Percentiles rank a stretch among this genome's conserved stretches.
phyloP scores from a whole-genome alignment of 306 rosid species.

The Vigna angularis region DNA sequence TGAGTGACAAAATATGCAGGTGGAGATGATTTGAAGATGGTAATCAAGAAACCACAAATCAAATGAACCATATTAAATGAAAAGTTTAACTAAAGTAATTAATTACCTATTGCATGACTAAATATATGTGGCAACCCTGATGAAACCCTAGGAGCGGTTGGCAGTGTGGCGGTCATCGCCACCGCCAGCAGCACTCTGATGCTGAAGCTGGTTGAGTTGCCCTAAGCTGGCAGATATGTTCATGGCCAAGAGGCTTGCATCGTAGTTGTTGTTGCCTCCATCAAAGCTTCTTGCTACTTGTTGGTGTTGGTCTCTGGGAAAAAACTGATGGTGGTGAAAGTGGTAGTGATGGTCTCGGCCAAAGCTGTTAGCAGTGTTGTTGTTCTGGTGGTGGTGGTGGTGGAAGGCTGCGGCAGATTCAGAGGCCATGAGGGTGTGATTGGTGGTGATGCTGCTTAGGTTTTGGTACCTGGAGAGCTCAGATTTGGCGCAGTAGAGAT shows the following conservation, averaged over 20 bases:
- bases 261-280: slow-evolving; percentile 60
- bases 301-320: slow-evolving; percentile 42
- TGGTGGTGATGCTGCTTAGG: slow-evolving; percentile 56
- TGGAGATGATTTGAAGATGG: slow-evolving; percentile 30
- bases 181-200: slow-evolving; percentile 56
- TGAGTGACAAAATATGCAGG: slow-evolving; percentile 41
- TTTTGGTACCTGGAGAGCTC: slow-evolving; percentile 84
- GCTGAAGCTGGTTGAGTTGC: slow-evolving; percentile 78
- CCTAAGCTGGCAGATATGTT: slow-evolving; percentile 81
- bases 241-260: slow-evolving; percentile 77
- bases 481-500: slow-evolving; percentile 87
- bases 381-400: slow-evolving; percentile 40
- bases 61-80: slow-evolving; percentile 31
- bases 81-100: slow-evolving; percentile 17
- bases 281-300: slow-evolving; percentile 44
- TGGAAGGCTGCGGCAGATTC: slow-evolving; percentile 45
- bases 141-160: slow-evolving; percentile 79
- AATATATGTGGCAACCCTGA: slow-evolving; percentile 17
- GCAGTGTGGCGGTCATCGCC: slow-evolving; percentile 78
- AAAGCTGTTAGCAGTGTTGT: slow-evolving; percentile 24
- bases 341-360: slow-evolving; percentile 48
- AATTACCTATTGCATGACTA: slow-evolving; percentile 43
- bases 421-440: slow-evolving; percentile 49
- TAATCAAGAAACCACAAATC: slow-evolving; percentile 20
- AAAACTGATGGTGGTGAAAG: slow-evolving; percentile 68